Base-by-base conservation (phyloP, 1,139 yeast genomes). In the Kazachstania sp. region DNA sequence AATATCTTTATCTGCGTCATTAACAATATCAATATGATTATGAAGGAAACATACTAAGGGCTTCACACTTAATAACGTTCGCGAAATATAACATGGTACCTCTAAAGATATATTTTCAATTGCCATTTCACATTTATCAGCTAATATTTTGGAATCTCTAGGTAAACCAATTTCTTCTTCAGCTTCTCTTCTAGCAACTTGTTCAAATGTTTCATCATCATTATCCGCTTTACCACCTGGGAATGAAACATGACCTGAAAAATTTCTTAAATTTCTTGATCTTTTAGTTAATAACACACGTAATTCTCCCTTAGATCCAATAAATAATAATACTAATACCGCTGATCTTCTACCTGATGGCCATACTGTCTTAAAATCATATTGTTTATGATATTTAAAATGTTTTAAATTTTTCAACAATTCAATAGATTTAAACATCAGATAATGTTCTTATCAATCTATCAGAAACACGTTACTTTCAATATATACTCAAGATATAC, bases 221-320 rank as follows among this genome's bases (percentile, higher is more conserved):
- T 58, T 63, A 61, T 87, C 95, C 6, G 92, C 85, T 59, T 81
- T 81, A 3, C 96, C 97, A 3, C 96, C 96, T 2, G 97, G 96
- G 19, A 88, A 70, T 3, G 95, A 84, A 13, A 86, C 84, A 61
- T 88, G 95, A 6, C 96, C 95, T 0, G 95, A 84, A 65, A 86
- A 88, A 47, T 77, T 77, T 41, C 81, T 71, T 56, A 88, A 69
- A 45, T 74, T 72, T 44, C 85, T 72, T 12, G 95, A 81, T 52
- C 96, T 68, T 58, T 83, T 82, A 2, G 96, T 87, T 48, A 88
- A 67, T 5, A 88, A 71, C 38, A 87, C 92, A 45, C 92, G 65
- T 29, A 87, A 65, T 57, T 86, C 95, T 3, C 95, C 95, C 48
- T 72, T 67, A 29, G 71, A 71, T 1, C 94, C 94, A 36, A 83